Percentiles rank a stretch among this genome's conserved stretches.
phyloP scores from a whole-genome alignment of 495 filamentous ascomycete species.

The Neurospora sp. region DNA sequence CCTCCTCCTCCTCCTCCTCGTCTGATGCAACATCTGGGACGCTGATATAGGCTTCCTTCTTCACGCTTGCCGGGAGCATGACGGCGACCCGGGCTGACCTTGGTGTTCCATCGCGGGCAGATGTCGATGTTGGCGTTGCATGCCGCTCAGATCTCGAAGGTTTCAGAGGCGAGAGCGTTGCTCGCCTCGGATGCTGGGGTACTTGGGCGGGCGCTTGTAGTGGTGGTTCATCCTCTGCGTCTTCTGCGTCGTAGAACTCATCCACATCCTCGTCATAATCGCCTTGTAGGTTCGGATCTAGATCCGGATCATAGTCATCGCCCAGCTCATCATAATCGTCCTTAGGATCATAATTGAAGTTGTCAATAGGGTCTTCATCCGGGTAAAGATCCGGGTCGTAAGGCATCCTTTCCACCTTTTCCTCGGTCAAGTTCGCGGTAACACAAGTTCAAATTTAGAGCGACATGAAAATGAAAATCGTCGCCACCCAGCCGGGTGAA shows the following conservation, averaged over 20 bases:
- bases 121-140: neutral
- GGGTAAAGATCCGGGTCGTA: conserved; percentile 8
- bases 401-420: conserved; percentile 6
- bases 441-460: neutral
- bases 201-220: neutral
- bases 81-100: conserved; percentile 5
- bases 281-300: neutral
- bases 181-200: neutral
- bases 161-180: neutral
- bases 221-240: neutral
- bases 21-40: neutral
- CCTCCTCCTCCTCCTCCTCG: neutral
- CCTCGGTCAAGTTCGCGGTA: neutral
- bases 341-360: neutral
- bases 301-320: neutral
- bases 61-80: neutral
- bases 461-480: neutral
- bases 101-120: neutral
- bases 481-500: neutral
- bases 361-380: neutral
- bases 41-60: neutral
- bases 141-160: neutral
- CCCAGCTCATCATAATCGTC: neutral
- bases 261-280: neutral
- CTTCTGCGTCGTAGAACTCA: neutral